A percentile compares a stretch with the other conserved stretches of the same genome.
Conservation (phyloP, 257 asterid genomes). For the Cruciata laevipes region DNA sequence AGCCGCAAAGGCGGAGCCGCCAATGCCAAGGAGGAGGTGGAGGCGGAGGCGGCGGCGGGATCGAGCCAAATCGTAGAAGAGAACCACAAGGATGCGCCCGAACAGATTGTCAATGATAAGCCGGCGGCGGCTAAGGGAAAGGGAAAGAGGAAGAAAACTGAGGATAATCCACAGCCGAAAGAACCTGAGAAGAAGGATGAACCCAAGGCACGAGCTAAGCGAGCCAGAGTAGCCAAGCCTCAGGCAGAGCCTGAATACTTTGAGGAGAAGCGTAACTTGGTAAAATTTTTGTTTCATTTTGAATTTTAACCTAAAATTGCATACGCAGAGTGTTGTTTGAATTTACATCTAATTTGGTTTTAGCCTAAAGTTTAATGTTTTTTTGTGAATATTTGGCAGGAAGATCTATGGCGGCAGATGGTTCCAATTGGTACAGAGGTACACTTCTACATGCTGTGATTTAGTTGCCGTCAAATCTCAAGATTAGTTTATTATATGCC, state of each 20-base stretch:
- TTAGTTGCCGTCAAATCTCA: not conserved
- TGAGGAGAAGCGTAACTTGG: slow-evolving; percentile 67
- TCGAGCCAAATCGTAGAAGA: slow-evolving; percentile 10
- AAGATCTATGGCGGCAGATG: slow-evolving; percentile 65
- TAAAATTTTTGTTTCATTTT: slow-evolving; percentile 12
- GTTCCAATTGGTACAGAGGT: slow-evolving; percentile 84
- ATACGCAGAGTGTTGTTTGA: not conserved
- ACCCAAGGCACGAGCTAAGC: slow-evolving; percentile 42
- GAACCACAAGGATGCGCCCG: slow-evolving; percentile 7
- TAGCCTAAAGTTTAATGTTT: not conserved
- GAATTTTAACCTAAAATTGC: not conserved
- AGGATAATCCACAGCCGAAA: not conserved
- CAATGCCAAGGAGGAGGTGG: slow-evolving; percentile 19
- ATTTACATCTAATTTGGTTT: too few species aligned
- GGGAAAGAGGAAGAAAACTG: slow-evolving; percentile 15
- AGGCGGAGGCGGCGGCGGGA: slow-evolving; percentile 14
- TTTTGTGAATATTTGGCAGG: slow-evolving; percentile 34
- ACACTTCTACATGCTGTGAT: slow-evolving; percentile 2
- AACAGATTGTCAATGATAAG: slow-evolving; percentile 3
- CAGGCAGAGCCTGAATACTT: slow-evolving; percentile 60
- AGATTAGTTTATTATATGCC: not conserved
- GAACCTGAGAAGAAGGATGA: slow-evolving; percentile 18
- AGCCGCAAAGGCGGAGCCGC: slow-evolving; percentile 23
- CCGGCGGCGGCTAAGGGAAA: not conserved
- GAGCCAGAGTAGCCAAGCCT: slow-evolving; percentile 34